Percentiles rank a stretch among this genome's conserved stretches.
Evolutionary conservation across 352 stramenopile genomes (phyloP).

Genomic region (Pythium guiyangense): DNA sequence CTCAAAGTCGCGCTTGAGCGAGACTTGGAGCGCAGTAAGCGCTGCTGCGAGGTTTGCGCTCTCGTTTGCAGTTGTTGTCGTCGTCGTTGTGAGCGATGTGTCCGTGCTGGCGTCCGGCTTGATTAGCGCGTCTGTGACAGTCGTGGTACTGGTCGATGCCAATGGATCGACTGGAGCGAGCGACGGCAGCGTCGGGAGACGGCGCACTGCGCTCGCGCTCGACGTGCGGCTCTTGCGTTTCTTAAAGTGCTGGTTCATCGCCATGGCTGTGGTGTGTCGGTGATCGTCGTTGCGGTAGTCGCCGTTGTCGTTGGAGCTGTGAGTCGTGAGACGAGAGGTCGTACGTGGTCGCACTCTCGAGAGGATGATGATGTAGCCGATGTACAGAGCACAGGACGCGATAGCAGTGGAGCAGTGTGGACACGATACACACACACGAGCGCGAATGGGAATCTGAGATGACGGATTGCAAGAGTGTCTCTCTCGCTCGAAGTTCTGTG

Average conservation of each 20-base stretch:
- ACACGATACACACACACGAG: too few species aligned
- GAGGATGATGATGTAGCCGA: too few species aligned
- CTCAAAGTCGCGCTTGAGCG: conserved; percentile 66
- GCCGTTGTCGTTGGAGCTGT: background rate
- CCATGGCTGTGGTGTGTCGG: conserved; percentile 18
- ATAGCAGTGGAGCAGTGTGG: too few species aligned
- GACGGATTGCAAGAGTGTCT: background rate
- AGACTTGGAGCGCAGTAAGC: conserved; percentile 68
- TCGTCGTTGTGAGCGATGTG: conserved; percentile 9
- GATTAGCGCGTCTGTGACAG: background rate
- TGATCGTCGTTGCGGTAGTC: background rate
- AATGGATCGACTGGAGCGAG: background rate
- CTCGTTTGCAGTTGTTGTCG: conserved; percentile 17
- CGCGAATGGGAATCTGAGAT: background rate
- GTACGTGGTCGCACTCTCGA: background rate
- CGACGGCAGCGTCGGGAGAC: background rate
- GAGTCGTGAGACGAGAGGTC: conserved; percentile 1
- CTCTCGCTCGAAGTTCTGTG: conserved; percentile 1
- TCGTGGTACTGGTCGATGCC: background rate
- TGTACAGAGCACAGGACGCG: too few species aligned
- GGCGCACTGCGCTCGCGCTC: conserved; percentile 2
- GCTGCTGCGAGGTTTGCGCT: conserved; percentile 47
- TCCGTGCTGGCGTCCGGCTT: conserved; percentile 8
- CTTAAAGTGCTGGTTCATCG: conserved; percentile 63
- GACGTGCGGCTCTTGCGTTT: conserved; percentile 57